These are phyloP conservation scores for Geotrichum fermentans DNA, from an alignment of 1,139 yeast genomes.

Conservation along the genomic window DNA sequence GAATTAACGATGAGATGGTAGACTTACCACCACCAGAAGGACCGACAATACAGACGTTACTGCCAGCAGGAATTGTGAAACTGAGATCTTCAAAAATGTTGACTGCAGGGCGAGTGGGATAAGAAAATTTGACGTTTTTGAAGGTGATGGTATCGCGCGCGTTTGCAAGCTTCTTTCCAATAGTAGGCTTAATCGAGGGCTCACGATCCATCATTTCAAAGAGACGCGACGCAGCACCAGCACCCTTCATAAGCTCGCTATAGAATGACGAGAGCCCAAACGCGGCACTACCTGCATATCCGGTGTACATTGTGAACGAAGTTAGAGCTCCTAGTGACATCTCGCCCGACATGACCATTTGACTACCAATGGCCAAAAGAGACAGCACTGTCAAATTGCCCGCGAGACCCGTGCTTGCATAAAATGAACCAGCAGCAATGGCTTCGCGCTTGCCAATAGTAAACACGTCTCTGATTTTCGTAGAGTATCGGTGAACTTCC, in stretches of 20 bases:
- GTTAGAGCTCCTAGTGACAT: constrained; percentile 85
- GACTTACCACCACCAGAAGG: constrained; percentile 97
- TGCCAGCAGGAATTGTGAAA: constrained; percentile 70
- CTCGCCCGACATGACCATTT: constrained; percentile 63
- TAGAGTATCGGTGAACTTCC: constrained; percentile 57
- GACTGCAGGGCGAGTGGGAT: constrained; percentile 81
- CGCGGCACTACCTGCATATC: constrained; percentile 84
- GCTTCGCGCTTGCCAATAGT: constrained; percentile 77
- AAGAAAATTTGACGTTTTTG: constrained; percentile 62
- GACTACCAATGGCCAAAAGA: constrained; percentile 74
- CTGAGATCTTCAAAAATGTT: constrained; percentile 60
- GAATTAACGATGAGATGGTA: constrained; percentile 71
- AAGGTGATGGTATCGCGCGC: constrained; percentile 56
- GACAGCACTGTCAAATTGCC: constrained; percentile 79
- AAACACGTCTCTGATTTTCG: constrained; percentile 69
- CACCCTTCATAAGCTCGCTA: constrained; percentile 92
- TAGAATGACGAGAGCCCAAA: constrained; percentile 87
- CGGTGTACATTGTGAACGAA: constrained; percentile 89
- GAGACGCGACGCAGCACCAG: constrained; percentile 90
- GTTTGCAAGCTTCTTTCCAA: constrained; percentile 46
- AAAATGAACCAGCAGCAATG: constrained; percentile 55
- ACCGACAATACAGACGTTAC: constrained; percentile 90
- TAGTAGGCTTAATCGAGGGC: constrained; percentile 60
- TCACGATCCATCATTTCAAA: constrained; percentile 80
- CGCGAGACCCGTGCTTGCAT: constrained; percentile 69